Percentiles rank a stretch among this genome's conserved stretches.
Evolutionary conservation across 352 stramenopile species (phyloP).

Genomic region (Pythium aquatile): DNA sequence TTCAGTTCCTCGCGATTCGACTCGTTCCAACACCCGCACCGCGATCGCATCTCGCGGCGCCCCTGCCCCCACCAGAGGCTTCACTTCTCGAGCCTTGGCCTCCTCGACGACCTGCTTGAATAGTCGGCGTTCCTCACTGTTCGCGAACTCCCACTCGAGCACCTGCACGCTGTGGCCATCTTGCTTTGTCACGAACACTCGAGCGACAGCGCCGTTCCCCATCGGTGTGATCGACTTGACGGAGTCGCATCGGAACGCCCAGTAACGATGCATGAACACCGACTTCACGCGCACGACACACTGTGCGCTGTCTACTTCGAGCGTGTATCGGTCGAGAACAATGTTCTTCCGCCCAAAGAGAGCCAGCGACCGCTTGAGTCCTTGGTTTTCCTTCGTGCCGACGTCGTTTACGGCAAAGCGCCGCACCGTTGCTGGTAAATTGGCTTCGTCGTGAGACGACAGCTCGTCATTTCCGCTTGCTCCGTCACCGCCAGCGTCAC

Average conservation of each 20-base stretch:
- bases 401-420: constrained; percentile 78
- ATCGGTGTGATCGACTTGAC: constrained; percentile 31
- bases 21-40: neutral
- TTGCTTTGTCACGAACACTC: constrained; percentile 51
- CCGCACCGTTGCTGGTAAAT: constrained; percentile 60
- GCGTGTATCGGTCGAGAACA: constrained; percentile 71
- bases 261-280: constrained; percentile 82
- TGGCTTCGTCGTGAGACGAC: constrained; percentile 9
- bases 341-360: constrained; percentile 66
- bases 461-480: constrained; percentile 6
- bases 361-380: constrained; percentile 51
- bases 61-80: neutral
- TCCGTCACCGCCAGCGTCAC: constrained; percentile 15
- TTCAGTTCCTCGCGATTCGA: neutral
- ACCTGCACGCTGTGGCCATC: constrained; percentile 51
- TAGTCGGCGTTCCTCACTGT: constrained; percentile 59
- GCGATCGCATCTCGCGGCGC: neutral
- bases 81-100: constrained; percentile 17
- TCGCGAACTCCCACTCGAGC: constrained; percentile 74
- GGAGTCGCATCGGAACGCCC: constrained; percentile 73
- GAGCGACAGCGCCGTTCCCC: constrained; percentile 29
- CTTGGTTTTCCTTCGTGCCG: constrained; percentile 50
- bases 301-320: constrained; percentile 73
- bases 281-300: constrained; percentile 75
- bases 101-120: constrained; percentile 58